Conservation (phyloP, 192 early-diverging fungal species). For the Umbelopsis vinacea region DNA sequence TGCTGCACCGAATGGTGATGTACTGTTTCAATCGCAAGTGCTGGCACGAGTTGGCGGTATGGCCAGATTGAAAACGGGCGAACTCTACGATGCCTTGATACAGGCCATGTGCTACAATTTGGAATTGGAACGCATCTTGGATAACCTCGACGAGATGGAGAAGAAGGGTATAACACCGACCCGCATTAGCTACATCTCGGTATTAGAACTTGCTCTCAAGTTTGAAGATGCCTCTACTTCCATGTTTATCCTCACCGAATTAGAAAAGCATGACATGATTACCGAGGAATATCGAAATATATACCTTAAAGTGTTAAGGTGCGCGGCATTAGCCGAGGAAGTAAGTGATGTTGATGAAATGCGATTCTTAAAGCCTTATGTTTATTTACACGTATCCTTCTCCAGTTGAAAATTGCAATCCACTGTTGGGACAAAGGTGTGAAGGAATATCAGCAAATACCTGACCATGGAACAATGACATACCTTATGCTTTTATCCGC, state of each 20-base stretch:
- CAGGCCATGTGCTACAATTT: slow-evolving; percentile 43
- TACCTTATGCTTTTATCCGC: slow-evolving; percentile 47
- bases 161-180: slow-evolving; percentile 36
- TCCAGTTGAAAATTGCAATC: slow-evolving; percentile 44
- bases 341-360: slow-evolving; percentile 35
- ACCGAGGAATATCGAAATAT: slow-evolving; percentile 30
- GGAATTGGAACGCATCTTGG: slow-evolving; percentile 53
- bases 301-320: slow-evolving; percentile 41
- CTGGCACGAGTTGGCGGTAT: slow-evolving; percentile 15
- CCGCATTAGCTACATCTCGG: slow-evolving; percentile 25
- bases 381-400: not conserved
- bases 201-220: slow-evolving; percentile 42
- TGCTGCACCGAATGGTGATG: slow-evolving; percentile 13
- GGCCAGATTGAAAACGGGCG: not conserved
- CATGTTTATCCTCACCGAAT: slow-evolving; percentile 43
- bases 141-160: slow-evolving; percentile 50
- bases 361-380: too few relatives aligned
- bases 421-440: slow-evolving; percentile 50
- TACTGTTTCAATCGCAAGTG: slow-evolving; percentile 21
- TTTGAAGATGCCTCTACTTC: slow-evolving; percentile 40
- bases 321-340: slow-evolving; percentile 41
- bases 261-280: slow-evolving; percentile 33
- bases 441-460: slow-evolving; percentile 30
- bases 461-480: slow-evolving; percentile 56
- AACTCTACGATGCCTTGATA: slow-evolving; percentile 45